Evolutionary conservation across 331 rosid species (phyloP).

Genomic region (Quercus phellos): DNA sequence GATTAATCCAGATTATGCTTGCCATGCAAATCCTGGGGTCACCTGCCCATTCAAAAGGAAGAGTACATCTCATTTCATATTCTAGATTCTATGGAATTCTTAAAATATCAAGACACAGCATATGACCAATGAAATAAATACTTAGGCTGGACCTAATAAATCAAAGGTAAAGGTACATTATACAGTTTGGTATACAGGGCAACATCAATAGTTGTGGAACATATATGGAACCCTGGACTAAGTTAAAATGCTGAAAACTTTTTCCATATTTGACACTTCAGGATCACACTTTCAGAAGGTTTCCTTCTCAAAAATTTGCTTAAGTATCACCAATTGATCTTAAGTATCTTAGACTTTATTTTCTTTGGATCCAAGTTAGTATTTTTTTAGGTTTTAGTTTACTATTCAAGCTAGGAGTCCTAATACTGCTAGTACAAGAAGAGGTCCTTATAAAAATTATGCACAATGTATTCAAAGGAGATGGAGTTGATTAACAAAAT

Average conservation of each 20-base stretch:
- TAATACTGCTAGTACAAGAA: too few relatives aligned
- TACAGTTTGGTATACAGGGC: not conserved
- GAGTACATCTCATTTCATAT: not conserved
- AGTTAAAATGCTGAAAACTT: not conserved
- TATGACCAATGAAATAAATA: not conserved
- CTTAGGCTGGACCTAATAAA: not conserved
- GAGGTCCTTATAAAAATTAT: too few relatives aligned
- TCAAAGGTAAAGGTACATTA: not conserved
- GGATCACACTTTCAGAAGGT: not conserved
- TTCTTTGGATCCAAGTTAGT: too few relatives aligned
- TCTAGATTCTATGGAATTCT: not conserved
- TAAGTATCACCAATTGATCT: too few relatives aligned
- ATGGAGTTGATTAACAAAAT: too few relatives aligned
- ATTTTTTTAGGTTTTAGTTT: too few relatives aligned
- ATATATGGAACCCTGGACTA: not conserved
- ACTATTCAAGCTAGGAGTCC: too few relatives aligned
- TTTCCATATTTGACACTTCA: not conserved
- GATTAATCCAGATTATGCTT: conserved; percentile 70
- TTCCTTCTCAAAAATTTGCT: not conserved
- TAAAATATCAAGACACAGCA: not conserved
- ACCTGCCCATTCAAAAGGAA: conserved; percentile 39
- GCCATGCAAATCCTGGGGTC: conserved; percentile 74
- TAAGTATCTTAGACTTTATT: too few relatives aligned
- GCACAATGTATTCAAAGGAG: too few relatives aligned
- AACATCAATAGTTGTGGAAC: not conserved